Conservation (phyloP, 2,329 filamentous ascomycete species). For the Aureobasidium leucospermi region DNA sequence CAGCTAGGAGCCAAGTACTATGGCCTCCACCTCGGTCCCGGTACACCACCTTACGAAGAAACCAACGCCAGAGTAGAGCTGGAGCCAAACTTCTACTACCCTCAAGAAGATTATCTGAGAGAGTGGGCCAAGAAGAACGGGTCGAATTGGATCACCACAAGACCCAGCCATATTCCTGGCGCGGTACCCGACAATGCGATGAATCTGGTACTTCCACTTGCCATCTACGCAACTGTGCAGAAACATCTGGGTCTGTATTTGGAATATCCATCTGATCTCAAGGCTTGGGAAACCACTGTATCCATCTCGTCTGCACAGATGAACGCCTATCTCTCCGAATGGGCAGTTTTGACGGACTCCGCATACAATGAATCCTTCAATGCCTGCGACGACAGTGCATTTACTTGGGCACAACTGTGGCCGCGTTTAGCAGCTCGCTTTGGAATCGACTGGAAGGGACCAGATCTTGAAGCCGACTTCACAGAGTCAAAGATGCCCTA, state of each 20-base stretch:
- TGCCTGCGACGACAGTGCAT: slow-evolving; percentile 36
- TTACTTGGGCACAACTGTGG: slow-evolving; percentile 38
- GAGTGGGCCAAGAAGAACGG: slow-evolving; percentile 34
- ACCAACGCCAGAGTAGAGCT: slow-evolving; percentile 34
- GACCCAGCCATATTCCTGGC: slow-evolving; percentile 43
- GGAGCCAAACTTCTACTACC: slow-evolving; percentile 50
- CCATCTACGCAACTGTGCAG: slow-evolving; percentile 44
- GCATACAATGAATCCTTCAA: slow-evolving; percentile 45
- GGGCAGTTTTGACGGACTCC: slow-evolving; percentile 35
- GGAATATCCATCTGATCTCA: slow-evolving; percentile 38
- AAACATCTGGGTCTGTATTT: slow-evolving; percentile 35
- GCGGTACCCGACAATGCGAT: slow-evolving; percentile 44
- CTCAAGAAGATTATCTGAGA: slow-evolving; percentile 44
- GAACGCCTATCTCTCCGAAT: slow-evolving; percentile 45
- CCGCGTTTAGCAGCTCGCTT: slow-evolving; percentile 1
- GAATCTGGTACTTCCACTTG: slow-evolving; percentile 43
- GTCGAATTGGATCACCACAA: slow-evolving; percentile 40
- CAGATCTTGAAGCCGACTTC: not conserved
- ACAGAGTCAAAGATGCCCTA: not conserved
- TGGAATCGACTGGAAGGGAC: not conserved
- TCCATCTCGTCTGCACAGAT: slow-evolving; percentile 39
- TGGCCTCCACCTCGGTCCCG: slow-evolving; percentile 40
- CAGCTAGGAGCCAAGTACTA: slow-evolving; percentile 50
- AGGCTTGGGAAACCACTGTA: slow-evolving; percentile 37
- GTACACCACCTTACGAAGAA: slow-evolving; percentile 39